Base-by-base conservation (phyloP, 192 early-diverging fungal species). In the Podila clonocystis region DNA sequence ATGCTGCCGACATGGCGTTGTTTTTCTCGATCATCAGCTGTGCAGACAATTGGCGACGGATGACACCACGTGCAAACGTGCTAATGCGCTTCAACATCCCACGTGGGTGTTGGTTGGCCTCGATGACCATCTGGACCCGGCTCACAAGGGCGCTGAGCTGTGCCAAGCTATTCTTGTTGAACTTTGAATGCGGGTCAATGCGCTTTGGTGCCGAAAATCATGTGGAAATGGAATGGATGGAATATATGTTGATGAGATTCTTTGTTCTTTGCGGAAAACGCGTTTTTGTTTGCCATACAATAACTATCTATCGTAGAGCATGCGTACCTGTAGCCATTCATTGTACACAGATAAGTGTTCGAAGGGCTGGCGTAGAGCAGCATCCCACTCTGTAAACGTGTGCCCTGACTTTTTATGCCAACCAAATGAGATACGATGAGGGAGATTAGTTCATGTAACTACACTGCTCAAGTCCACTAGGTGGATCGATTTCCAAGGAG, bases 261-360 rank as follows among this genome's bases (percentile, higher is more conserved):
- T 12, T 12, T 45, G 41, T 45, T 45, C 41, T 15, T 45, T 45
- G 41, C 3, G 17, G 41, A 45, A 45, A 45, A 17, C 41, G 13
- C 41, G 13, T 17, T 45, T 45, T 45, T 45, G 13, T 3, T 41
- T 1, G 1, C 9, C 38, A 12, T 45, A 45, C 41, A 3, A 3
- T 15, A 33, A 33, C 33, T 33, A 45, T 45, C 41, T 17, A 45
- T 45, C 41, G 41, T 1, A 45, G 13, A 15, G 13, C 3, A 45
- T 45, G 41, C 41, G n/a, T 75, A 80, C 76, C 76, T 80, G 76
- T 0, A 80, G 65, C 76, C 76, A 80, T 52, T 80, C 76, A 30
- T 63, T 72, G 57, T 80, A 80, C 50, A 80, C 52, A 6, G 60
- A 64, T 41, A 80, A 58, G 58, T 80, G 76, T 30, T 80, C 76